phyloP scores from a whole-genome alignment of 2,329 filamentous ascomycete species.

The Bimuria novae-zelandiae region DNA sequence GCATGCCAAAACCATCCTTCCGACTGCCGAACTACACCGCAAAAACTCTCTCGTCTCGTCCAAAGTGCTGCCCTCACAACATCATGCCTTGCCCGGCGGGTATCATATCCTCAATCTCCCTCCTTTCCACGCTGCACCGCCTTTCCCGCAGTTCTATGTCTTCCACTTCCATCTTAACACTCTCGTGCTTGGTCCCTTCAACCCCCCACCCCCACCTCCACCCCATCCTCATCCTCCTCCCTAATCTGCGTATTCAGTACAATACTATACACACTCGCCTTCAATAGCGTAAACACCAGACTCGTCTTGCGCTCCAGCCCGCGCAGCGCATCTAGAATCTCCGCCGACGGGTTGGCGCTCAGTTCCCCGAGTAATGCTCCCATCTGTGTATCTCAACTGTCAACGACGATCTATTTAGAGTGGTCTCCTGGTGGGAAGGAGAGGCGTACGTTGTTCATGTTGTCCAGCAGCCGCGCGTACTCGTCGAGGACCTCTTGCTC shows the following conservation, averaged over 20 bases:
- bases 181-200: neutral
- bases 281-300: conserved; percentile 91
- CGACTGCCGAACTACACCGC: neutral
- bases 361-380: conserved; percentile 67
- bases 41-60: neutral
- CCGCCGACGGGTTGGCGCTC: conserved; percentile 67
- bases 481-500: conserved; percentile 96
- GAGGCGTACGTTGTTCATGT: conserved; percentile 78
- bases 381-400: conserved; percentile 42
- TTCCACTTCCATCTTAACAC: neutral
- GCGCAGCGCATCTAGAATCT: conserved; percentile 83
- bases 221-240: conserved; percentile 26
- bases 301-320: conserved; percentile 93
- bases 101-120: conserved; percentile 19
- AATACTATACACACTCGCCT: conserved; percentile 98
- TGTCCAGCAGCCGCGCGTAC: conserved; percentile 83
- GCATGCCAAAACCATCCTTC: no score
- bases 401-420: neutral
- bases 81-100: no score
- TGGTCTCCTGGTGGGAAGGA: no score
- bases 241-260: conserved; percentile 86
- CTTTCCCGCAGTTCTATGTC: conserved; percentile 7
- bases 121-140: neutral
- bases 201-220: conserved; percentile 2
- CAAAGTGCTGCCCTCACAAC: no score